Evolutionary conservation across 2,329 filamentous ascomycete genomes (phyloP), one percentile per base, ranked within the genome.

Genomic region (Aspergillus alliaceus): DNA sequence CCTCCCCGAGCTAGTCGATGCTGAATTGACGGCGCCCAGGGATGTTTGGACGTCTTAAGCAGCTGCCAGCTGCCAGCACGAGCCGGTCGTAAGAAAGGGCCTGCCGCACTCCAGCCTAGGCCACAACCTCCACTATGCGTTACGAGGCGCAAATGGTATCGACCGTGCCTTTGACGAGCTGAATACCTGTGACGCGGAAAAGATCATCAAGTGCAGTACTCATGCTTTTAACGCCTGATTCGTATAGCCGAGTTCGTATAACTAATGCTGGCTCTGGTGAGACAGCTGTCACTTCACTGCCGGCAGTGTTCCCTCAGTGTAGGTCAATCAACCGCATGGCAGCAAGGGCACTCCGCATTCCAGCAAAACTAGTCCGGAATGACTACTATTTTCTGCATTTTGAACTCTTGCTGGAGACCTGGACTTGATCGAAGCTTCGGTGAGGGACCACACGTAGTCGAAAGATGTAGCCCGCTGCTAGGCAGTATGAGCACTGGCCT

Each of bases 31-130:
- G n/a, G 1, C 77, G 63, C 0, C 76, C 74, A 0, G 59, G 0
- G 1, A 77, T 61, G 0, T 53, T 49, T 0, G 76, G 75, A 4
- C 60, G 65, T 0, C 66, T 44, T 2, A 77, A 58, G 2, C 58
- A 46, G 46, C 75, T 77, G 1, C 76, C 75, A 0, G 74, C 70
- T 0, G 76, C 74, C 0, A 78, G 57, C 1, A 78, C 60, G 2
- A 78, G 68, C 1, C 72, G 66, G 50, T 72, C 64, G 24, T 75
- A 78, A 3, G 54, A 6, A 9, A 75, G 49, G 5, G 22, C 60
- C 3, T 60, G 53, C 1, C 49, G 14, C 1, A 6, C 2, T 1
- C 65, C 67, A 0, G 58, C 24, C 1, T 32, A 0, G 6, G 59
- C 58, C 22, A 22, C 47, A 11, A 62, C 53, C 1, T 56, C 39